phyloP scores from a whole-genome alignment of 1,284 basidiomycete species.

The Cryptococcus sp. region DNA sequence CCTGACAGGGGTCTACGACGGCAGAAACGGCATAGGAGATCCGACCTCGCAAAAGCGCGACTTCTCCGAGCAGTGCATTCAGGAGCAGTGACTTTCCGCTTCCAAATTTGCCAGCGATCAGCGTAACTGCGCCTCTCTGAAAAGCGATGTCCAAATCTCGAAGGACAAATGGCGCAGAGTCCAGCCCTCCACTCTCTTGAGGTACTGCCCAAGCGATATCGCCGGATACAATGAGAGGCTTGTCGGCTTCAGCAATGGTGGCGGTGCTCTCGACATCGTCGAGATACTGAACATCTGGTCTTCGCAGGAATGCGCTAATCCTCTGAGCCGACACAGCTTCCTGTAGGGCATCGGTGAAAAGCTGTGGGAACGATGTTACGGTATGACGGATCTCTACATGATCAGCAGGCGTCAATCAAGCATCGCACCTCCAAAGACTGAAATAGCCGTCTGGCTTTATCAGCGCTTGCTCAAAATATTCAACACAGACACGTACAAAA shows the following conservation, averaged over 20 bases:
- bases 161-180: conserved; percentile 56
- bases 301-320: conserved; percentile 20
- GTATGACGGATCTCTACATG: conserved; percentile 7
- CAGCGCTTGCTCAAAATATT: not conserved
- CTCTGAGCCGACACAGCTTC: conserved; percentile 25
- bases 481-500: conserved; percentile 50
- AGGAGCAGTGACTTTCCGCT: conserved; percentile 74
- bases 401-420: conserved; percentile 3
- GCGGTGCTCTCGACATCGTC: conserved; percentile 42
- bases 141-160: conserved; percentile 71
- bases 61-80: conserved; percentile 75
- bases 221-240: conserved; percentile 21
- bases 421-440: conserved; percentile 60
- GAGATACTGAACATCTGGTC: conserved; percentile 29
- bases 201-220: conserved; percentile 21
- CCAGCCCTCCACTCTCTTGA: not conserved
- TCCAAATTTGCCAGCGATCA: conserved; percentile 65
- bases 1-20: conserved; percentile 50
- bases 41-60: conserved; percentile 60
- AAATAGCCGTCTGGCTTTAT: conserved; percentile 51
- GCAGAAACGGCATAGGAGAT: conserved; percentile 50
- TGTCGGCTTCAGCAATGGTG: conserved; percentile 15
- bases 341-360: conserved; percentile 20
- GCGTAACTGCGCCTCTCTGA: conserved; percentile 65
- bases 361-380: conserved; percentile 16